Base-by-base conservation (phyloP, 1,284 basidiomycete genomes). In the Pseudomicrostroma phylloplanum region DNA sequence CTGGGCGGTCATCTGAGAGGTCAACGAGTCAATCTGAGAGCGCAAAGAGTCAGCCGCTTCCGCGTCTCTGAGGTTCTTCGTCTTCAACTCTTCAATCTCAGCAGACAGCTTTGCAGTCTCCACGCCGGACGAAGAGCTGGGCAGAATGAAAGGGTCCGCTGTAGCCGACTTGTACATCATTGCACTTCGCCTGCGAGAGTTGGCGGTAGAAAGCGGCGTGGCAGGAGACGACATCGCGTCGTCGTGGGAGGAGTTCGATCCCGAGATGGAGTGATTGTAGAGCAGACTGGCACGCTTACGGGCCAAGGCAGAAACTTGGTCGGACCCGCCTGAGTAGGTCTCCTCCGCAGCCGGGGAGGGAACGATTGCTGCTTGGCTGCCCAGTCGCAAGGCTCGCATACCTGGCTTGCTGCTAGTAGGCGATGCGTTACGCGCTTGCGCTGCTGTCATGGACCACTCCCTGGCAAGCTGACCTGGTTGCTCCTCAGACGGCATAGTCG, bases 311-410 rank as follows among this genome's bases (percentile, higher is more conserved):
- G 43, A 21, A 3, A 48, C 6, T 6, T 21, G 15, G 43, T 48
- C 43, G 17, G 43, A 48, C 17, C 43, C 43, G 15, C 17, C 12
- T 3, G 43, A 48, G 12, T 6, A 48, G 3, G 30, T 3, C 30
- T 36, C 30, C 30, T 36, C 30, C 30, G 9, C 30, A 9, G 30
- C 30, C 30, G 30, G 9, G 30, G 30, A 36, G 30, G 30, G 30
- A 36, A 36, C 9, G 30, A 9, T 9, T 17, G 17, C 43, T 21
- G 43, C 15, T 21, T 48, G 43, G 12, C 67, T 70, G 26, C 69
- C 71, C 15, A 74, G 64, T n/a, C 72, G 69, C 11, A 74, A 66
- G 1, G 70, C 67, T 43, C 71, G 68, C 71, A 74, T 74, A n/a
- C 72, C 72, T 3, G 43, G 43, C 43, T 48, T 48, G 43, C 17